Conservation (phyloP, 345 rosid genomes). For the Alliaria petiolata region DNA sequence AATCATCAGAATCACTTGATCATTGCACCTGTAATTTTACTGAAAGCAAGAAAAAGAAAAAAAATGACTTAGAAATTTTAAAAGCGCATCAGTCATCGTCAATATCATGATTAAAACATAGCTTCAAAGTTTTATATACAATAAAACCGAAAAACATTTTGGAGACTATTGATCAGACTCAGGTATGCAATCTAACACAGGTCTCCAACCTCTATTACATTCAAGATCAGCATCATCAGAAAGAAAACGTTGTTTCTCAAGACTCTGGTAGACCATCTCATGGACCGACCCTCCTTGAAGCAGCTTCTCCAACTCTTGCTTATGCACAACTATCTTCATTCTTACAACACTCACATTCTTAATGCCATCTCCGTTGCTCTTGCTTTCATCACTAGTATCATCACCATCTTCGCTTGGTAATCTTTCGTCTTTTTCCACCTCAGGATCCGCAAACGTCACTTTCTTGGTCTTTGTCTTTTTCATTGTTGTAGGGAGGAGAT, state of each 20-base stretch:
- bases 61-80: too few species aligned
- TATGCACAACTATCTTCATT: slow-evolving; percentile 74
- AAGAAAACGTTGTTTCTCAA: slow-evolving; percentile 34
- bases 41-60: too few species aligned
- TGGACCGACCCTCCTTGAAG: slow-evolving; percentile 51
- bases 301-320: slow-evolving; percentile 64
- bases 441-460: slow-evolving; percentile 61
- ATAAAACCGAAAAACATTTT: too few species aligned
- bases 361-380: slow-evolving; percentile 19
- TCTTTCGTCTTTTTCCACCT: slow-evolving; percentile 29
- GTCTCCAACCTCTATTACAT: slow-evolving; percentile 44
- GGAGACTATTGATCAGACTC: slow-evolving; percentile 42
- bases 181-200: slow-evolving; percentile 60
- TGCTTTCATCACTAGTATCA: slow-evolving; percentile 37
- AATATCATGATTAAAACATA: slow-evolving; percentile 8
- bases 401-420: slow-evolving; percentile 13
- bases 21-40: too few species aligned
- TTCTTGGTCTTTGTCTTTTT: slow-evolving; percentile 42
- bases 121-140: neutral
- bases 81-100: too few species aligned
- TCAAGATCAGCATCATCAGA: slow-evolving; percentile 14
- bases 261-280: slow-evolving; percentile 46
- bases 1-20: too few species aligned
- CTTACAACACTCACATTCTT: slow-evolving; percentile 39
- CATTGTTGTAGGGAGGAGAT: slow-evolving; percentile 49